These are phyloP conservation scores for Nyctanthes arbortristis DNA, from an alignment of 257 asterid genomes.

Conservation along the genomic window DNA sequence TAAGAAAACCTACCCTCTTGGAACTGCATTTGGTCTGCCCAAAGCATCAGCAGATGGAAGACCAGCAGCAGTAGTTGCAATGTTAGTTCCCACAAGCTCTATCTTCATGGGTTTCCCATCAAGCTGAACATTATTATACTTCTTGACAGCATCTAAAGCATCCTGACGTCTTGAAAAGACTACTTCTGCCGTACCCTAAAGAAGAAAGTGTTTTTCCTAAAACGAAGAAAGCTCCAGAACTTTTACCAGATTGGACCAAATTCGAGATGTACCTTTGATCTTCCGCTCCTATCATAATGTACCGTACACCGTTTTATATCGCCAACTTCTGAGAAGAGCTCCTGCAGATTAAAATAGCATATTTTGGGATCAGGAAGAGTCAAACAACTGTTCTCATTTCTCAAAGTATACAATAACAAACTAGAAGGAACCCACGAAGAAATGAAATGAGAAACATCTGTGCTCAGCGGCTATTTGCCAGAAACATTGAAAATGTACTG, in stretches of 20 bases:
- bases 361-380: conserved; percentile 17
- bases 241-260: conserved; percentile 26
- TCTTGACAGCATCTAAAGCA: conserved; percentile 72
- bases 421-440: background rate
- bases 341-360: conserved; percentile 44
- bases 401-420: conserved; percentile 7
- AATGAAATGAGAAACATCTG: background rate
- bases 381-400: conserved; percentile 1
- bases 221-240: conserved; percentile 28
- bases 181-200: conserved; percentile 95
- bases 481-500: background rate
- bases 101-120: conserved; percentile 75
- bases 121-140: conserved; percentile 56
- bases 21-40: conserved; percentile 31
- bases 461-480: too few relatives aligned
- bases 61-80: conserved; percentile 33
- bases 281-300: conserved; percentile 91
- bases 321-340: conserved; percentile 89
- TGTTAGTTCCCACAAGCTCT: conserved; percentile 55
- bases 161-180: conserved; percentile 62
- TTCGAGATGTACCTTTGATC: conserved; percentile 77
- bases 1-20: conserved; percentile 45
- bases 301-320: conserved; percentile 67
- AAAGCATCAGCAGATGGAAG: conserved; percentile 39
- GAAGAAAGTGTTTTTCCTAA: conserved; percentile 28